phyloP scores from a whole-genome alignment of 805 yeast genomes.

The Torulaspora franciscae region DNA sequence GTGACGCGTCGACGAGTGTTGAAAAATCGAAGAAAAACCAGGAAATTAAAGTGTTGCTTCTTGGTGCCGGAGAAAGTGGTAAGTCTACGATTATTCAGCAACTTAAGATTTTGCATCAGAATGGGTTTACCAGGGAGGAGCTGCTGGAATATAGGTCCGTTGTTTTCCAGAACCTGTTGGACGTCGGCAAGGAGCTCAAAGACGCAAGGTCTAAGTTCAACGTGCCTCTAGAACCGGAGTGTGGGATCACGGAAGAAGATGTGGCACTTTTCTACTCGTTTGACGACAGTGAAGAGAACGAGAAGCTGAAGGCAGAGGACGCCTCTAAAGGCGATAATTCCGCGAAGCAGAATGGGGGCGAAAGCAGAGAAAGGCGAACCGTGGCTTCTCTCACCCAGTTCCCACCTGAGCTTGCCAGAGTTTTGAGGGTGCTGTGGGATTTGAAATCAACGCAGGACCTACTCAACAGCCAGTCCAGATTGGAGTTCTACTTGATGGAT shows the following conservation, averaged over 20 bases:
- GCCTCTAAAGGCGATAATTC: background rate
- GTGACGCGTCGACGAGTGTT: background rate
- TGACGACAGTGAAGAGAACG: constrained; percentile 5
- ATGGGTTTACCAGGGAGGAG: constrained; percentile 47
- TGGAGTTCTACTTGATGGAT: constrained; percentile 77
- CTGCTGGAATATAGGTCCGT: constrained; percentile 68
- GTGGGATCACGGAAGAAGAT: constrained; percentile 33
- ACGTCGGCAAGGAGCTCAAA: constrained; percentile 66
- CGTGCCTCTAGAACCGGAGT: constrained; percentile 32
- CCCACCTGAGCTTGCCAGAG: constrained; percentile 45
- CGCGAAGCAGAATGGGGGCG: background rate
- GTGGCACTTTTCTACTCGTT: constrained; percentile 10
- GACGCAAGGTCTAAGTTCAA: constrained; percentile 56
- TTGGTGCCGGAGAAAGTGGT: constrained; percentile 70
- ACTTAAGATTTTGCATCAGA: constrained; percentile 34
- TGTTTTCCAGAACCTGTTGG: constrained; percentile 71
- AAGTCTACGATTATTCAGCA: constrained; percentile 40
- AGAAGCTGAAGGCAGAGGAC: background rate
- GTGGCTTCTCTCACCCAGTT: constrained; percentile 33
- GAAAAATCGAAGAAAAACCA: constrained; percentile 7
- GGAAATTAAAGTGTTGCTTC: constrained; percentile 56
- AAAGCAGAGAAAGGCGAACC: constrained; percentile 44
- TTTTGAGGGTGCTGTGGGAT: constrained; percentile 49
- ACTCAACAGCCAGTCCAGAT: constrained; percentile 50
- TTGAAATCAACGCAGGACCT: constrained; percentile 56